Base-by-base conservation (phyloP, 495 filamentous ascomycete species). In the Trichoderma reesei region DNA sequence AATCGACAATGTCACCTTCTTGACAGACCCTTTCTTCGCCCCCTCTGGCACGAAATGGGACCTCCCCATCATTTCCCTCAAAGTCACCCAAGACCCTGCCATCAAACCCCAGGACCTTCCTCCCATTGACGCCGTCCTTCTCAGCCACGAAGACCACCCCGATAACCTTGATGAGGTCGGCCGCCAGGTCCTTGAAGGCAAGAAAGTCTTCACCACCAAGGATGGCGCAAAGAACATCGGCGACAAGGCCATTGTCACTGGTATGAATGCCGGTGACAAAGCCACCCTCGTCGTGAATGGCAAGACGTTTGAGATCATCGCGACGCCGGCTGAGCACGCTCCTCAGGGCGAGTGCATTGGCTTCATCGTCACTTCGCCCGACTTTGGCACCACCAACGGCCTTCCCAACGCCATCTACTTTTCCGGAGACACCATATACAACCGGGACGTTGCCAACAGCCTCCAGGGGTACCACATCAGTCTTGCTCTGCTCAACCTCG, bases 11-110 rank as follows among this genome's bases (percentile, higher is more conserved):
- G 66, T 80, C 65, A 80, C 75, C 36, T 69, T 83, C 64, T 70
- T 85, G 2, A 83, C 82, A 0, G 81, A 85, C 65, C 82, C 82
- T 3, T 75, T 82, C 64, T 85, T 85, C 70, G 79, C 76, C 0
- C 74, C 78, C 0, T 73, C 74, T 31, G 76, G 73, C 8, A 77
- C 77, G 2, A 39, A 65, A 34, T 82, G 72, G 71, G 71, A 75
- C 36, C 13, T 70, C 3, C 74, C 72, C 31, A 61, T 67, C 6
- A 41, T 65, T 13, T 44, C 68, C 0, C 72, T 82, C 26, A 77
- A 73, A 10, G 69, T 67, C 11, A 65, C 70, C 13, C 69, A 76
- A 31, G 63, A 60, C 20, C 77, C 80, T 0, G 78, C 76, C 7
- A 64, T 82, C 0, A 36, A 65, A 0, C 69, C 82, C 0, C 64